Conservation (phyloP, 176 grass and related monocot species). For the Aegilops sharonensis region DNA sequence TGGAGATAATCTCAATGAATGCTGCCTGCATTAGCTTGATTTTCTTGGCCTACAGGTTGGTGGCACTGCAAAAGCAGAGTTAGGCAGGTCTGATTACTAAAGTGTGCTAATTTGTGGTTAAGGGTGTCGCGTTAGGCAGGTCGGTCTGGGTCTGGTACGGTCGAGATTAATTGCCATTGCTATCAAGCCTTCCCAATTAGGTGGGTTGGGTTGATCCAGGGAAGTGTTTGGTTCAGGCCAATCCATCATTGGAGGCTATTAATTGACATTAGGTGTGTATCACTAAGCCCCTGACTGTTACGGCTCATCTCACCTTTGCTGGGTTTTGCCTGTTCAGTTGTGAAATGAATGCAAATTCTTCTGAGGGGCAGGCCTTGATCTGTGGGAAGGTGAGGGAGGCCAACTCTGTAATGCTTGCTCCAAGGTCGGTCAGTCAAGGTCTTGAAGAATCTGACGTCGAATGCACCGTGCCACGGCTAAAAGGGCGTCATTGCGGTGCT, state of each 20-base stretch:
- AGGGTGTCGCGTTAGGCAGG: slow-evolving; percentile 5
- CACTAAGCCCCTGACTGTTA: background rate
- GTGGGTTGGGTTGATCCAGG: slow-evolving; percentile 20
- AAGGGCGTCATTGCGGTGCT: background rate
- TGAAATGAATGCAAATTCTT: background rate
- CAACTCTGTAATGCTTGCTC: background rate
- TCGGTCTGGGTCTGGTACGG: slow-evolving; percentile 13
- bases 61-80: background rate
- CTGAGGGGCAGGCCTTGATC: background rate
- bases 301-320: background rate
- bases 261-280: slow-evolving; percentile 18
- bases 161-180: slow-evolving; percentile 27
- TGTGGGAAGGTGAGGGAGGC: background rate
- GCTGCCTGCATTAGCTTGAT: background rate
- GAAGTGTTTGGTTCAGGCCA: background rate
- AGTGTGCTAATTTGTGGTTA: slow-evolving; percentile 1
- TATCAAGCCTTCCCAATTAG: slow-evolving; percentile 26
- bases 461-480: background rate
- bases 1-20: background rate
- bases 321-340: background rate
- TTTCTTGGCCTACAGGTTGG: slow-evolving; percentile 1
- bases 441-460: background rate
- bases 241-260: slow-evolving; percentile 17
- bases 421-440: slow-evolving; percentile 1
- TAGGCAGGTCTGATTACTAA: background rate